These are phyloP conservation scores for Trichoderma atroviride DNA, from an alignment of 2,329 filamentous ascomycete genomes.

Conservation along the genomic window DNA sequence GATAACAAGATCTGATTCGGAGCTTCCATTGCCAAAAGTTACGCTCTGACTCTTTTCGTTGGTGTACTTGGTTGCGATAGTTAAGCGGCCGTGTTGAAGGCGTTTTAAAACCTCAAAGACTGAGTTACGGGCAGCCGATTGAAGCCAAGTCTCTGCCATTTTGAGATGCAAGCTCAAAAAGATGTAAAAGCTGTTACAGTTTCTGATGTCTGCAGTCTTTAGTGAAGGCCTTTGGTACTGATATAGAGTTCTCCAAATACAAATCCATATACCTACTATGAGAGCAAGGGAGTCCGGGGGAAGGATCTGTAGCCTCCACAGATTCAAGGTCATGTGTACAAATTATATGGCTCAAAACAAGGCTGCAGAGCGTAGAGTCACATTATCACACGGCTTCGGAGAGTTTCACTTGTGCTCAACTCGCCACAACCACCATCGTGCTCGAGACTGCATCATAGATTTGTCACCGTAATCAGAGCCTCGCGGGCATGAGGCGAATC, in stretches of 20 bases:
- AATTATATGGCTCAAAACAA: not conserved
- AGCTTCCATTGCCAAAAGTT: not conserved
- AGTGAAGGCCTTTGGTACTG: not conserved
- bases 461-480: not conserved
- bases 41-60: not conserved
- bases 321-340: not conserved
- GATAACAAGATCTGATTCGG: not conserved
- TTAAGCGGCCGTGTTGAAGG: constrained; percentile 20
- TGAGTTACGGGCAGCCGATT: constrained; percentile 20
- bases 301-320: not conserved
- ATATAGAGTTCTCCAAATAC: not conserved
- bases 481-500: not conserved
- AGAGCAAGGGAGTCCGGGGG: not conserved
- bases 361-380: not conserved
- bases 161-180: not conserved
- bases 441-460: not conserved
- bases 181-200: not conserved
- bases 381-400: not conserved
- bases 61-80: constrained; percentile 2
- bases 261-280: not conserved
- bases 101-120: constrained; percentile 22
- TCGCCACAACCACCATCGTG: not conserved
- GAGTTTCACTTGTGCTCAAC: not conserved
- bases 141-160: constrained; percentile 28
- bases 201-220: not conserved